phyloP scores from a whole-genome alignment of 805 yeast species.

The Metschnikowia noctiluminum region DNA sequence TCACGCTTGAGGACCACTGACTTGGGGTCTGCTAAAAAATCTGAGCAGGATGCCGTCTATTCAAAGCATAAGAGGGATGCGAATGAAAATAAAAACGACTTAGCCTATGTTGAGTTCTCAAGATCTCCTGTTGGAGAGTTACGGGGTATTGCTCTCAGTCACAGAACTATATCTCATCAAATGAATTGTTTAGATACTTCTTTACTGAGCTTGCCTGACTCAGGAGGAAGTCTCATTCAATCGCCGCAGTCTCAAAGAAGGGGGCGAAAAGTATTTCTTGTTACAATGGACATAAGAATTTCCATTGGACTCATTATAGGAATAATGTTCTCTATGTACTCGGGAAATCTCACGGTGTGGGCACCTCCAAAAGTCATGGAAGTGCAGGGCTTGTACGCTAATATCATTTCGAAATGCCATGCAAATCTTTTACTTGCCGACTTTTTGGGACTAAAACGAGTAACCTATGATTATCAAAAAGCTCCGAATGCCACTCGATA shows the following conservation, averaged over 20 bases:
- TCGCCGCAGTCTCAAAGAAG: constrained; percentile 31
- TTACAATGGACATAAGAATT: constrained; percentile 40
- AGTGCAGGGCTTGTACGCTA: constrained; percentile 83
- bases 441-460: constrained; percentile 83
- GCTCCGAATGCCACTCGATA: constrained; percentile 83
- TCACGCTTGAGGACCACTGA: constrained; percentile 83
- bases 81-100: constrained; percentile 38
- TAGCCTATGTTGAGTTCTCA: constrained; percentile 92
- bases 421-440: constrained; percentile 80
- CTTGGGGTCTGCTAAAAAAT: constrained; percentile 57
- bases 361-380: constrained; percentile 71
- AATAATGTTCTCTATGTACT: constrained; percentile 70
- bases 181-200: constrained; percentile 73
- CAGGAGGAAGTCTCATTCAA: constrained; percentile 51
- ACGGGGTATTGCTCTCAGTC: constrained; percentile 91
- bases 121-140: constrained; percentile 87
- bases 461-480: constrained; percentile 87
- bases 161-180: constrained; percentile 82
- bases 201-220: constrained; percentile 60
- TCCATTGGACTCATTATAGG: constrained; percentile 88
- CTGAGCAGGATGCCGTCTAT: constrained; percentile 29
- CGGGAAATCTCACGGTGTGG: constrained; percentile 82
- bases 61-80: constrained; percentile 14
- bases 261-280: constrained; percentile 51
- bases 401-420: constrained; percentile 63